A percentile compares a stretch with the other conserved stretches of the same genome.
These are phyloP conservation scores for Candida ponderosae DNA, from an alignment of 805 yeast genomes.

Conservation along the genomic window DNA sequence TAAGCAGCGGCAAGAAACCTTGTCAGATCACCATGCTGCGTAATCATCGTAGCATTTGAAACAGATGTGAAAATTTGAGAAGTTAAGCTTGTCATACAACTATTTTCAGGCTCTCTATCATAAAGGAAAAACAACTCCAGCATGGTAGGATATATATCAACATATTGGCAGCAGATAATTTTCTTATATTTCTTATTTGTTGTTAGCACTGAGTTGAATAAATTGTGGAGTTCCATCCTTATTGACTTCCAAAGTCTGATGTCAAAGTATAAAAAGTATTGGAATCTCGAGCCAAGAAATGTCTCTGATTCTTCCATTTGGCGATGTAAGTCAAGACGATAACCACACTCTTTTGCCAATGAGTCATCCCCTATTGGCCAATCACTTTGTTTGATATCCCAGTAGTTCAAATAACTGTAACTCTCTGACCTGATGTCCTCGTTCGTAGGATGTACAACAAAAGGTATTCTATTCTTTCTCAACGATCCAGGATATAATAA, in stretches of 20 bases:
- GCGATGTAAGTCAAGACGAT: constrained; percentile 16
- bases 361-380: constrained; percentile 39
- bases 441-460: neutral
- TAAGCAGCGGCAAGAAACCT: constrained; percentile 55
- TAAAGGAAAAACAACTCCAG: constrained; percentile 59
- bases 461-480: constrained; percentile 10
- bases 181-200: constrained; percentile 49
- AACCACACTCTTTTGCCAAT: constrained; percentile 39
- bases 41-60: constrained; percentile 55
- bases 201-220: constrained; percentile 57
- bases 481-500: constrained; percentile 5
- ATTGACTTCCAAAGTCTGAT: constrained; percentile 63
- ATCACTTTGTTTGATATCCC: constrained; percentile 30
- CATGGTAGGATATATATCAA: constrained; percentile 71
- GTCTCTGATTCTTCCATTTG: constrained; percentile 7
- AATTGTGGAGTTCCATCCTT: constrained; percentile 49
- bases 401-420: constrained; percentile 15
- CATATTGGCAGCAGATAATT: constrained; percentile 68
- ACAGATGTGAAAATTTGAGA: constrained; percentile 81
- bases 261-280: constrained; percentile 48
- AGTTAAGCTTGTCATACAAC: constrained; percentile 61
- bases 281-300: constrained; percentile 33
- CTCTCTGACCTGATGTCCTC: constrained; percentile 1
- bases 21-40: constrained; percentile 56
- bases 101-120: constrained; percentile 77